Evolutionary conservation across 345 rosid species (phyloP), one percentile per base, ranked within the genome.

Genomic region (Litchi chinensis): DNA sequence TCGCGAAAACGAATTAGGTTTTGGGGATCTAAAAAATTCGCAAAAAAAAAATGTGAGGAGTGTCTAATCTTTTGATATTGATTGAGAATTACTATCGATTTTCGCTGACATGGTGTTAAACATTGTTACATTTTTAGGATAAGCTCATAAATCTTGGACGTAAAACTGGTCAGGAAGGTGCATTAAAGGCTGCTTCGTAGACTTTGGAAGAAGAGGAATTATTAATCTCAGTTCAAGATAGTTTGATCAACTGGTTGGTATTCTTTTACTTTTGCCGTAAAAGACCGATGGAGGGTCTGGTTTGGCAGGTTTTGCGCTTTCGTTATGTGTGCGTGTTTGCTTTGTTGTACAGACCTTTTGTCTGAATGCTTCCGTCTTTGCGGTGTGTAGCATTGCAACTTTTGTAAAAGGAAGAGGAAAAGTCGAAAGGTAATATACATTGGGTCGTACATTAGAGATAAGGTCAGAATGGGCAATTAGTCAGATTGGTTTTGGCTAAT

Each of bases 131-230:
- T 50, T 78, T 77, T 73, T 81, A 83, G 86, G 37, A 60, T 39
- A 26, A 41, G 50, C 18, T 40, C 10, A 60, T 74, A 37, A 59
- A n/a, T n/a, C 74, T 50, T 77, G 77, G 41, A 46, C 5, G 62
- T 77, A 78, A 76, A 71, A 24, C 8, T 71, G 82, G n/a, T 52
- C 79, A 24, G 52, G 73, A 74, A 74, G 80, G 75, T 10, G 10
- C 43, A n/a, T 76, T 57, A 28, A 83, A 43, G 68, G 85, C 82
- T 10, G 75, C 57, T 68, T 79, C 77, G 43, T 82, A 84, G 83
- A 46, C 54, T 68, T 19, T 18, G 74, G 76, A 63, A 73, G 73
- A 81, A 21, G 52, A 70, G 32, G 70, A 59, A 18, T n/a, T 81
- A 19, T 21, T 46, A 46, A 0, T 72, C 54, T 60, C 50, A 48